Base-by-base conservation (phyloP, 139 green algal genomes). In the Auxenochlorella pyrenoidosa region DNA sequence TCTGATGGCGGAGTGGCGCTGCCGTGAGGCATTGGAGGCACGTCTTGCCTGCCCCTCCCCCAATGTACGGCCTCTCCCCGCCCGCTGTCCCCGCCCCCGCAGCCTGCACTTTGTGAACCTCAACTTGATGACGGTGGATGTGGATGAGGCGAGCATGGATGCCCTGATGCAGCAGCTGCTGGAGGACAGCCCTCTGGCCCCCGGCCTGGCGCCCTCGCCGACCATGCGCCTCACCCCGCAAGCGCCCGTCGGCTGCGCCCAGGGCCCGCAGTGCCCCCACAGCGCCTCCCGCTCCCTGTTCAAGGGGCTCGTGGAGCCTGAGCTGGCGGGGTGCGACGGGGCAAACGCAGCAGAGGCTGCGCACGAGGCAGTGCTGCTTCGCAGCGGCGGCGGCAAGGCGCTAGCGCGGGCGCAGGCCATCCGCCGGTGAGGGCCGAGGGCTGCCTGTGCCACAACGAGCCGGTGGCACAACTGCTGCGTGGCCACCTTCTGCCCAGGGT, bases 101-200 rank as follows among this genome's bases (percentile, higher is more conserved):
- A 85, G 79, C 79, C 59, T 68, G 51, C 79, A 85, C 79, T 85
- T 59, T 41, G 66, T 85, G 26, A 32, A 85, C 59, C 59, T 85
- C 38, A 85, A 85, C 79, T 75, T 85, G 79, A 8, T 60, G 38
- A 68, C 66, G 4, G 59, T 85, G 59, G 79, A 85, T 8, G 59
- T 85, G 13, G 41, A 85, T 24, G 51, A 85, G 38, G 79, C 32
- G 1, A 68, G n/a, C 3, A 85, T 85, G 79, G 79, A 85, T n/a
- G 51, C 65, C 3, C 60, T 85, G 36, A 85, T 85, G 79, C 51
- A 36, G 66, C 66, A 41, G 66, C 66, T 18, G 28, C n/a, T 71
- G 66, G n/a, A 21, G 66, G 8, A 40, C 32, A 19, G 32, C 32
- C 68, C 68, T 19, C 68, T 21, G 28, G 47, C 44, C 1, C 43